These are phyloP conservation scores for Claviceps lovelessii DNA, from an alignment of 2,329 filamentous ascomycete species.

Conservation along the genomic window DNA sequence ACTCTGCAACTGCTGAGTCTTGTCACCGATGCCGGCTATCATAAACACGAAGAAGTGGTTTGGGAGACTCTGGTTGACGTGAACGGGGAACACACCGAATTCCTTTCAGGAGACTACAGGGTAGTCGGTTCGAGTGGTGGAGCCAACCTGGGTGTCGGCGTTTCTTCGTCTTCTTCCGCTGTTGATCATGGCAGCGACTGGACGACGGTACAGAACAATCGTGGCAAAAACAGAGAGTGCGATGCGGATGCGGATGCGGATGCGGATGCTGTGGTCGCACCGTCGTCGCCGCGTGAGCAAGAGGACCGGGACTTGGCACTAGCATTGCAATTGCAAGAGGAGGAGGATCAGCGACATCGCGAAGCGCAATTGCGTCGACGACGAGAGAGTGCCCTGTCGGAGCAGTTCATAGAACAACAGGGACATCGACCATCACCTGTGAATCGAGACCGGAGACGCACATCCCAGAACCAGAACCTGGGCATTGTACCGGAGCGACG, in stretches of 20 bases:
- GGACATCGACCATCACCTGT: conserved; percentile 22
- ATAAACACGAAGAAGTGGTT: conserved; percentile 75
- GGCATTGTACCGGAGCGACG: conserved; percentile 9
- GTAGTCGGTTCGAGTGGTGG: conserved; percentile 47
- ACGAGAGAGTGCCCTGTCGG: conserved; percentile 53
- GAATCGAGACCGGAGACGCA: conserved; percentile 10
- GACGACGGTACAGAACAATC: conserved; percentile 36
- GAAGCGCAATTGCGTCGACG: conserved; percentile 47
- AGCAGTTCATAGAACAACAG: conserved; percentile 56
- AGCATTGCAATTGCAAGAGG: conserved; percentile 84
- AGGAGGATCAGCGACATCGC: conserved; percentile 71
- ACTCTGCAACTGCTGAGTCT: conserved; percentile 64
- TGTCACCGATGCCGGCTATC: conserved; percentile 87
- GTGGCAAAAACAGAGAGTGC: conserved; percentile 15
- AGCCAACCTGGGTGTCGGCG: conserved; percentile 8
- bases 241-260: conserved; percentile 8
- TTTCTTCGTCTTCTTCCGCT: conserved; percentile 6
- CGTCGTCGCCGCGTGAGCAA: conserved; percentile 41
- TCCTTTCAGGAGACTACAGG: conserved; percentile 82
- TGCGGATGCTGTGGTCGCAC: conserved; percentile 12
- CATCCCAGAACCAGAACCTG: not conserved
- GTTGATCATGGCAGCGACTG: conserved; percentile 27
- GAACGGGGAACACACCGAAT: conserved; percentile 66
- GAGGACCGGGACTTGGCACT: conserved; percentile 80
- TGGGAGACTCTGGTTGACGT: conserved; percentile 92